Conservation (phyloP, 2,329 filamentous ascomycete genomes). For the Microcyclospora tardicrescens region DNA sequence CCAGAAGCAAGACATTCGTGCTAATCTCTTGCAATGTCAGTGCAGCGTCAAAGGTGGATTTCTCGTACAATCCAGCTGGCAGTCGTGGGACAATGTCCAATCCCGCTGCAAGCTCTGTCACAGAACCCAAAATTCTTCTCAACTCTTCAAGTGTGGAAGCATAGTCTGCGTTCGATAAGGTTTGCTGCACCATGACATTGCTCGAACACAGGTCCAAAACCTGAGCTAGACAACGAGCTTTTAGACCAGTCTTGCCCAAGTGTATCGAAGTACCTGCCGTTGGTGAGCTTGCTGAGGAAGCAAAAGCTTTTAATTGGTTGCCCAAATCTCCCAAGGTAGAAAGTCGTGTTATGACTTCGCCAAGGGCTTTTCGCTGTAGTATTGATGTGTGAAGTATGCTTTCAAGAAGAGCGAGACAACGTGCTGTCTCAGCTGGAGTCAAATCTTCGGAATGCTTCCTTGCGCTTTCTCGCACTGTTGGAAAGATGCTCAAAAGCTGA, state of each 20-base stretch:
- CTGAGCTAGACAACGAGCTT: no score
- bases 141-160: no score
- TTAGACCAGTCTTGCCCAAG: not conserved
- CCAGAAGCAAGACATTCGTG: no score
- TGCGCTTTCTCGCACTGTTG: conserved; percentile 51
- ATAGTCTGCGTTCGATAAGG: no score
- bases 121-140: no score
- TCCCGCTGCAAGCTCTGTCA: no score
- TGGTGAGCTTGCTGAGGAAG: not conserved
- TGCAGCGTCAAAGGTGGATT: no score
- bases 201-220: no score
- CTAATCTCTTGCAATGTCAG: no score
- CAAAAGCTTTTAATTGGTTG: conserved; percentile 5
- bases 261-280: not conserved
- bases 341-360: not conserved
- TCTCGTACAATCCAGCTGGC: no score
- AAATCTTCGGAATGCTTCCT: conserved; percentile 74
- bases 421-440: conserved; percentile 62
- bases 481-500: conserved; percentile 61
- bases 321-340: not conserved
- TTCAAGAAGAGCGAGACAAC: conserved; percentile 77
- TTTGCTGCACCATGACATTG: no score
- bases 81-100: no score
- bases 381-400: conserved; percentile 51
- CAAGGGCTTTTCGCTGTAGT: conserved; percentile 6